Conservation (phyloP, 2,329 filamentous ascomycete genomes). For the Pseudonectria foliicola region DNA sequence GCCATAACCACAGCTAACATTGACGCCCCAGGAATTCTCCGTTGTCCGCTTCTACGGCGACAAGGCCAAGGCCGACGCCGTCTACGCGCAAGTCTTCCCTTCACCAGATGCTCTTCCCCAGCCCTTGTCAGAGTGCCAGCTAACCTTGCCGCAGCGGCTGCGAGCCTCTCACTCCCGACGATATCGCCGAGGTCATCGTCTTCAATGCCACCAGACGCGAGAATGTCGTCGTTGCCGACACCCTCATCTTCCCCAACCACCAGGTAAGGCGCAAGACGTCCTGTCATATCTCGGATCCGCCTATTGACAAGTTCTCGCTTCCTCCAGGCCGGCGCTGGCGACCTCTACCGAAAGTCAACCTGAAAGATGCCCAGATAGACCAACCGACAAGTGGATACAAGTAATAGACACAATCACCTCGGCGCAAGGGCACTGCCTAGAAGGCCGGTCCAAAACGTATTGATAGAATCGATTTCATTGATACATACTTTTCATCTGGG, state of each 20-base stretch:
- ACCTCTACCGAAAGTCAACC: conserved; percentile 22
- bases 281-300: neutral
- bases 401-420: no score
- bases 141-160: conserved; percentile 46
- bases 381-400: conserved; percentile 2
- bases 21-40: conserved; percentile 75
- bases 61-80: conserved; percentile 80
- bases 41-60: conserved; percentile 84
- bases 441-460: no score
- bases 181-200: conserved; percentile 86
- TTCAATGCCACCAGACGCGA: conserved; percentile 77
- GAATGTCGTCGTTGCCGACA: conserved; percentile 87
- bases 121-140: neutral
- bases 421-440: no score
- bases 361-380: conserved; percentile 5
- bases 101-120: neutral
- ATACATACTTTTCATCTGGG: neutral
- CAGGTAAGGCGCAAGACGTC: conserved; percentile 49
- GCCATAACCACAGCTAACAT: neutral
- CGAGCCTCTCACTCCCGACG: conserved; percentile 79
- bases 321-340: conserved; percentile 25
- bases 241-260: conserved; percentile 80
- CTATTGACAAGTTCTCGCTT: neutral
- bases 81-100: conserved; percentile 64
- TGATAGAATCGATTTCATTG: no score